These are phyloP conservation scores for Allomyces javanicus DNA, from an alignment of 192 early-diverging fungal genomes.

Conservation along the genomic window DNA sequence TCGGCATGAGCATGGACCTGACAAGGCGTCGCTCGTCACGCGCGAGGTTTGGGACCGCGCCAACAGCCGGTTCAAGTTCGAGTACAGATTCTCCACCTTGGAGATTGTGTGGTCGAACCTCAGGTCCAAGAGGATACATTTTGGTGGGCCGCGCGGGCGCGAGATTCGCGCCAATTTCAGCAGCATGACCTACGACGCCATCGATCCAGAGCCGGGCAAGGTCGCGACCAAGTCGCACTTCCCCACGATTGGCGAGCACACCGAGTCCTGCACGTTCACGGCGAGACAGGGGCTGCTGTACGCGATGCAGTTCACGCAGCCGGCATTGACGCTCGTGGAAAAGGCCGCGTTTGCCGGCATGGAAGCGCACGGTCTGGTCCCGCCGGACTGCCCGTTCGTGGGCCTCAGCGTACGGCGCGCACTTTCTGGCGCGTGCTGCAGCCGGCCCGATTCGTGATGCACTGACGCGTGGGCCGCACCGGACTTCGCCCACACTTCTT, in stretches of 20 bases:
- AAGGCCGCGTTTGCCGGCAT: slow-evolving; percentile 78
- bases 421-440: too few relatives aligned
- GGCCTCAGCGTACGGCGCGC: slow-evolving; percentile 23
- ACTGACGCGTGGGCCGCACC: too few relatives aligned
- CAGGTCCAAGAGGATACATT: slow-evolving; percentile 57
- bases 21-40: slow-evolving; percentile 55
- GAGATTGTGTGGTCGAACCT: slow-evolving; percentile 82
- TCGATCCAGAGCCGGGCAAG: slow-evolving; percentile 42
- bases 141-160: slow-evolving; percentile 66
- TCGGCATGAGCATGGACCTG: slow-evolving; percentile 89
- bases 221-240: slow-evolving; percentile 64
- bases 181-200: slow-evolving; percentile 74
- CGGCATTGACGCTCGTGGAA: slow-evolving; percentile 73
- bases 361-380: slow-evolving; percentile 68
- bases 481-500: too few relatives aligned
- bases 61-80: slow-evolving; percentile 62
- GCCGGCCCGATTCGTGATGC: too few relatives aligned
- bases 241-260: slow-evolving; percentile 55
- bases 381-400: slow-evolving; percentile 60
- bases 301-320: slow-evolving; percentile 91
- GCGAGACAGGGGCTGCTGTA: slow-evolving; percentile 67
- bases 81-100: slow-evolving; percentile 70
- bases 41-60: slow-evolving; percentile 80
- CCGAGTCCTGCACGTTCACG: slow-evolving; percentile 59
- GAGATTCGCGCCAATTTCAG: slow-evolving; percentile 63